Base-by-base conservation (phyloP, 2,329 filamentous ascomycete species). In the Bertia moriformis region DNA sequence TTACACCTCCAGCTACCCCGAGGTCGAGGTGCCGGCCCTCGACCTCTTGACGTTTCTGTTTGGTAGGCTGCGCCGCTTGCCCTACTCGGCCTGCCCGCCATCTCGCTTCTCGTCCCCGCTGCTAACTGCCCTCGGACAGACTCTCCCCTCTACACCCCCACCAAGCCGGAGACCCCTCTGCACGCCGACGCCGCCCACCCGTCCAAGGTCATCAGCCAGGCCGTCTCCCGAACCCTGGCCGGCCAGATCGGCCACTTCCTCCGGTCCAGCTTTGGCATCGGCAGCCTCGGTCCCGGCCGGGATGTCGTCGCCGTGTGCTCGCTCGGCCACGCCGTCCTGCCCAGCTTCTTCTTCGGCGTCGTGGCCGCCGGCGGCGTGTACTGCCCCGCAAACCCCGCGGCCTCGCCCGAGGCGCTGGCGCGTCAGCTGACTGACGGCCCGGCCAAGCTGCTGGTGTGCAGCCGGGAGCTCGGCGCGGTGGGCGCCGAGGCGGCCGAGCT, bases 341-440 rank as follows among this genome's bases (percentile, higher is more conserved):
- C 71, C 0, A 58, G 65, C 12, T 45, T 73, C 1, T 71, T 73
- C 48, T 77, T 63, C 44, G 68, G 65, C 13, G 64, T 74, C 39
- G 59, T 78, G 36, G 73, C 69, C 3, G 71, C 72, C 2, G 72
- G 67, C 1, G 74, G 71, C 14, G 63, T 78, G 18, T 78, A 72
- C 46, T 71, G 69, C 4, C 66, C 69, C 4, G 69, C 69, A 0
- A 68, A 62, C 37, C 59, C 69, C 0, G 59, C 63, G 0, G 65
- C 61, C 4, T 73, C 71, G 0, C 56, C 62, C 0, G 47, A 56
- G 2, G 73, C 78, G 18, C 51, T 78, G 5, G 61, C 62, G 3
- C 59, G 66, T 18, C 65, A 67, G 45, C 55, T 69, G 13, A 54
- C 53, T 14, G 55, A 61, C 18, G 64, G 60, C 0, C 51, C 54